These are phyloP conservation scores for Myotisia sp. DNA, from an alignment of 2,329 filamentous ascomycete genomes.

Conservation along the genomic window DNA sequence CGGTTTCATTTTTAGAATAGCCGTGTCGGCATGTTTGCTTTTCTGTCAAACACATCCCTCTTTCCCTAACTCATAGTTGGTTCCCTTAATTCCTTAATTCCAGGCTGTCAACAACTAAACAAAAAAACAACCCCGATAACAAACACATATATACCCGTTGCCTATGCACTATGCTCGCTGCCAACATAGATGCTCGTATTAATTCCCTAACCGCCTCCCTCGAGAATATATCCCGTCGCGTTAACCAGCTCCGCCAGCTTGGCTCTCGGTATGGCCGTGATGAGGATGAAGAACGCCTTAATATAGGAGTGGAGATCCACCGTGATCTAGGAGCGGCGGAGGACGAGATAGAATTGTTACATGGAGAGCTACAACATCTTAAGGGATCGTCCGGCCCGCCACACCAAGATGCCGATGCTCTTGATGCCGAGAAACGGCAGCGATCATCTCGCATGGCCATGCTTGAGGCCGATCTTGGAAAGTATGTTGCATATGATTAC, in stretches of 20 bases:
- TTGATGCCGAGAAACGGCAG: slow-evolving; percentile 49
- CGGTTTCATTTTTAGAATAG: too few relatives aligned
- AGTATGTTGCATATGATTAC: slow-evolving; percentile 34
- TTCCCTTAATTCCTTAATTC: too few relatives aligned
- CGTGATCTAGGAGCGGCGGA: slow-evolving; percentile 62
- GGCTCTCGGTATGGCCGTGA: slow-evolving; percentile 49
- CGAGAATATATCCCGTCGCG: slow-evolving; percentile 40
- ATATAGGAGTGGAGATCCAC: slow-evolving; percentile 68
- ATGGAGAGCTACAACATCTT: slow-evolving; percentile 61
- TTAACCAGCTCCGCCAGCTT: slow-evolving; percentile 44
- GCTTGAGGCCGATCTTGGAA: slow-evolving; percentile 55
- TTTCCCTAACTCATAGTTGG: too few relatives aligned
- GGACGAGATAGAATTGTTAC: slow-evolving; percentile 67
- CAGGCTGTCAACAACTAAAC: too few relatives aligned
- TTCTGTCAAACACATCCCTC: too few relatives aligned
- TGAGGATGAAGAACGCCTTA: slow-evolving; percentile 49
- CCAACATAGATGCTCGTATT: slow-evolving; percentile 35
- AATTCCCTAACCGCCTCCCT: slow-evolving; percentile 40
- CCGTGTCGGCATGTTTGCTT: too few relatives aligned
- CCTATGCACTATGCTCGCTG: too few relatives aligned
- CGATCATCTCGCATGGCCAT: slow-evolving; percentile 53
- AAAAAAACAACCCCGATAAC: too few relatives aligned
- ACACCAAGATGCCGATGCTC: slow-evolving; percentile 36
- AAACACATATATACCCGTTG: too few relatives aligned
- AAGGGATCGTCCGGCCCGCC: slow-evolving; percentile 24